These are phyloP conservation scores for Panicum hallii DNA, from an alignment of 202 grass and related monocot species.

Conservation along the genomic window DNA sequence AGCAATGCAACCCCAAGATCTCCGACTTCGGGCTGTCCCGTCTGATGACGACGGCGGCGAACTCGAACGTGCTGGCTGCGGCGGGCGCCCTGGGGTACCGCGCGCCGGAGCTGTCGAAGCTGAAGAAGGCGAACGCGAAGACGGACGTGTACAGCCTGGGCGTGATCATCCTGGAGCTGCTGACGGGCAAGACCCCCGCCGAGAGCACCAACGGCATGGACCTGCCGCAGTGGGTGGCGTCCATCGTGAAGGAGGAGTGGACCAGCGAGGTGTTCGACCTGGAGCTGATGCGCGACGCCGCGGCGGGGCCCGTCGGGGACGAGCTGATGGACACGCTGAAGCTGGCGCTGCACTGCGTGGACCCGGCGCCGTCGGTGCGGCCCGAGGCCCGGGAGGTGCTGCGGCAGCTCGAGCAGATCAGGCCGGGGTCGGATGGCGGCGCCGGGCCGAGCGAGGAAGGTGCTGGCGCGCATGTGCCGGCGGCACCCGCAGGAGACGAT, in stretches of 20 bases:
- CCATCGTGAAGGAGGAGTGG: conserved; percentile 81
- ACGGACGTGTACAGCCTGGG: conserved; percentile 79
- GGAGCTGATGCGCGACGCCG: conserved; percentile 68
- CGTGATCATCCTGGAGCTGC: conserved; percentile 70
- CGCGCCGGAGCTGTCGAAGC: conserved; percentile 78
- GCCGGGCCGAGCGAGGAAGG: conserved; percentile 48
- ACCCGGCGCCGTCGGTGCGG: conserved; percentile 48
- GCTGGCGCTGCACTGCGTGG: conserved; percentile 74
- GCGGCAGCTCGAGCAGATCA: conserved; percentile 65
- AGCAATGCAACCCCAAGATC: conserved; percentile 54
- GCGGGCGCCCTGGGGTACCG: conserved; percentile 66
- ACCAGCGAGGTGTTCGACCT: conserved; percentile 81
- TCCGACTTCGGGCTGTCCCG: conserved; percentile 65
- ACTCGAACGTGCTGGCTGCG: conserved; percentile 67
- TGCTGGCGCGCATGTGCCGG: background rate
- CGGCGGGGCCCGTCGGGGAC: conserved; percentile 36
- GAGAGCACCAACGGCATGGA: conserved; percentile 67
- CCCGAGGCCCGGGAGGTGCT: conserved; percentile 64
- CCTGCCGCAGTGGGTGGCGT: conserved; percentile 74
- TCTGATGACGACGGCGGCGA: conserved; percentile 63
- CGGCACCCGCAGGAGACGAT: background rate
- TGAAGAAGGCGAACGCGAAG: conserved; percentile 72
- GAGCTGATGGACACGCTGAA: conserved; percentile 74
- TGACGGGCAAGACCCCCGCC: conserved; percentile 69
- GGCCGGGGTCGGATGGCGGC: conserved; percentile 24